Conservation (phyloP, 83 land plant species). For the Picea engelmannii region DNA sequence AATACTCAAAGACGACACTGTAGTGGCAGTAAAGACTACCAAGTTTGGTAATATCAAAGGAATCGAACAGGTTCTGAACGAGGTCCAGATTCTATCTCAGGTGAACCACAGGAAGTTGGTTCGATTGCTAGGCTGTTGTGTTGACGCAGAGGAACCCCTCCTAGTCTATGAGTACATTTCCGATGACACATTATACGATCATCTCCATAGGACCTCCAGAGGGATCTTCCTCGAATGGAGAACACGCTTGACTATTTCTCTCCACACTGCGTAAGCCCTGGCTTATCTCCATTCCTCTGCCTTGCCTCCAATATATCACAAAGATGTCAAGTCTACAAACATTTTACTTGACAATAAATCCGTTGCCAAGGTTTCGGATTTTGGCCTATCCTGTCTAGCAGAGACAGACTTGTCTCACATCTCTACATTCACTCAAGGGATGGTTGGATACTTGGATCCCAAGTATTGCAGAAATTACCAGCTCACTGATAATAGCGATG, state of each 20-base stretch:
- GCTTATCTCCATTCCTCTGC: slow-evolving; percentile 27
- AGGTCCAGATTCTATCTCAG: slow-evolving; percentile 61
- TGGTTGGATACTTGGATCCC: slow-evolving; percentile 29
- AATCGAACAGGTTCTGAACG: slow-evolving; percentile 60
- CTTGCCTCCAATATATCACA: slow-evolving; percentile 50
- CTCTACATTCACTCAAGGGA: no score
- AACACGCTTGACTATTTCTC: slow-evolving; percentile 29
- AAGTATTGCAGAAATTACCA: slow-evolving; percentile 52
- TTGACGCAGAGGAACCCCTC: no score
- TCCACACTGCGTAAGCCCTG: slow-evolving; percentile 30
- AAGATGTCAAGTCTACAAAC: slow-evolving; percentile 59
- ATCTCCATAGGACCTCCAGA: slow-evolving; percentile 22
- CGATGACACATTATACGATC: slow-evolving; percentile 57
- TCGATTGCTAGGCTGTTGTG: slow-evolving; percentile 61
- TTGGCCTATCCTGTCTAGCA: slow-evolving; percentile 54
- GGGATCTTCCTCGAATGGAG: slow-evolving; percentile 22
- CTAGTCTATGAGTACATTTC: no score
- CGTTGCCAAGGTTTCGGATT: slow-evolving; percentile 61
- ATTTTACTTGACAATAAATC: neutral
- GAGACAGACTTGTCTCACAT: slow-evolving; percentile 30
- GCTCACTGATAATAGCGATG: neutral
- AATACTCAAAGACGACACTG: slow-evolving; percentile 60
- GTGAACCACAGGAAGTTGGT: slow-evolving; percentile 75
- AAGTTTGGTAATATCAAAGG: slow-evolving; percentile 64
- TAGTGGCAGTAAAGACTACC: slow-evolving; percentile 64